Base-by-base conservation (phyloP, 208 protist genomes). In the Crithidia expoeki region DNA sequence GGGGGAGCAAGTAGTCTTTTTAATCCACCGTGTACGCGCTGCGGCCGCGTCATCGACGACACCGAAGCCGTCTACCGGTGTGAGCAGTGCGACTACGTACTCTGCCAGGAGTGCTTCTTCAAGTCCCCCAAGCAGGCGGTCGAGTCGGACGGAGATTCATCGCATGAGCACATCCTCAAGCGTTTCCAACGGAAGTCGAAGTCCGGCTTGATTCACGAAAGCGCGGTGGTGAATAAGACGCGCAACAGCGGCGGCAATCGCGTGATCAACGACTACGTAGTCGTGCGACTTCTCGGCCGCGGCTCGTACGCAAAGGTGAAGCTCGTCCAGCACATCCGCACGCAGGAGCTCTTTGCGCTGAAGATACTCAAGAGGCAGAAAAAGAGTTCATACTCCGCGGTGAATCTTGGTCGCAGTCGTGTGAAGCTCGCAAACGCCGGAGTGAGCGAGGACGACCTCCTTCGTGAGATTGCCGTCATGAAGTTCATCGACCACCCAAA, bases 401-500 rank as follows among this genome's bases (percentile, higher is more conserved):
- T 62, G 46, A 75, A 28, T 5, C 44, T 75, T 23, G 70, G 74
- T 14, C 57, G 65, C 55, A 77, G 57, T 33, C 46, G 74, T 21
- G 50, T 68, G 58, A 68, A 68, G 49, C 10, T 63, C 25, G 50
- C 61, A 30, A 57, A 30, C 47, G 46, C 64, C 56, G 52, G 65
- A 27, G 42, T 21, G 19, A 79, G 51, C 57, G 74, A 93, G 27
- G 88, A 94, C 55, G 84, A 94, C 69, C 73, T 98, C 25, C 72
- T 92, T 50, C 86, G 92, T 44, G 97, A 99, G 68, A 97, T 99
- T 59, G 89, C 96, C 25, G 96, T 99, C 28, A 96, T 99, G 92
- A 98, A 98, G 71, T 97, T 98, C 76, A 80, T 99, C 14, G 73
- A 94, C 46, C 98, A 99, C 83, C 85, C 85, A 2, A 98, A 99